Evolutionary conservation across 495 filamentous ascomycete genomes (phyloP), one percentile per base, ranked within the genome.

Genomic region (Penicillium canescens): DNA sequence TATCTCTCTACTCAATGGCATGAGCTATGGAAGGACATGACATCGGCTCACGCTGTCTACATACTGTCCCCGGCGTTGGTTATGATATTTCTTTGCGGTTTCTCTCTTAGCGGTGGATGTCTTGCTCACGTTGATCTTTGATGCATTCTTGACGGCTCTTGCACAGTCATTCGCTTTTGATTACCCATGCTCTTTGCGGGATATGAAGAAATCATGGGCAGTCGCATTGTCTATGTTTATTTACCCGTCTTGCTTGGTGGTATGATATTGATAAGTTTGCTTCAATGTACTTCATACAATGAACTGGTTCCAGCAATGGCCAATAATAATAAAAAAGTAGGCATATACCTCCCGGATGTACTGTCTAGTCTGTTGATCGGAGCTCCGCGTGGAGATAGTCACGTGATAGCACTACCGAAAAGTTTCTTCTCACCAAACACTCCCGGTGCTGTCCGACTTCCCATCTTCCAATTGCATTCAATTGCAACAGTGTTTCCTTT

Each of bases 321-420:
- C 6, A 31, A 31, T 7, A 31, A 31, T 7, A 31, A 8, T 31
- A 5, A 7, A 6, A 26, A 26, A 18, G 18, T 1, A 18, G 18
- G 18, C 18, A 18, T 18, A 18, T 18, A 18, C 18, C 18, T 18
- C 18, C 1, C 1, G 18, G 1, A 18, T 18, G 18, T 18, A 18
- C 18, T 18, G 18, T 18, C 18, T 31, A 31, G 28, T 7, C 6
- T 31, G 2, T 6, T 31, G 28, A 31, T 31, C 6, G 28, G 28
- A 31, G 28, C 28, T 31, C 9, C 28, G 28, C 12, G 28, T 46
- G 56, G 35, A 28, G 13, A 13, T 43, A 20, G 12, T 62, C 69
- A 72, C 62, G 69, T 72, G 69, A 69, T 38, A 21, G 9, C 54
- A 66, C 61, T 56, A 58, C 52, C 57, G 66, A 72, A 72, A 75